These are phyloP conservation scores for Trypethelium eluteriae DNA, from an alignment of 495 filamentous ascomycete species.

Conservation along the genomic window DNA sequence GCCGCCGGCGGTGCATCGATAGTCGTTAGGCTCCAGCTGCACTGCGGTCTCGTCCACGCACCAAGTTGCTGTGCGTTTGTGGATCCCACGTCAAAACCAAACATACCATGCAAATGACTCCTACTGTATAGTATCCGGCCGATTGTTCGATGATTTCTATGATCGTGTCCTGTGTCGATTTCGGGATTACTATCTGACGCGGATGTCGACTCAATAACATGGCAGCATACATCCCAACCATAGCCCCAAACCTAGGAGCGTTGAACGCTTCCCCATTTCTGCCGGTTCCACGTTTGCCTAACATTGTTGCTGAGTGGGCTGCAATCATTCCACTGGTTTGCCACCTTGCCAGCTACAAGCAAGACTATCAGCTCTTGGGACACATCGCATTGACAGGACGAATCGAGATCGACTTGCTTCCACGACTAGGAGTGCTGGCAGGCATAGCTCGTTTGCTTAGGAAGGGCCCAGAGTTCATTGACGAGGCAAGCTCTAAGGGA, in stretches of 20 bases:
- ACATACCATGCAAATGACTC: too few species aligned
- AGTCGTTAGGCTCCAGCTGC: too few species aligned
- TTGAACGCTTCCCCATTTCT: background rate
- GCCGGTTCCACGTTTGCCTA: background rate
- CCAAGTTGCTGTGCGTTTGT: too few species aligned
- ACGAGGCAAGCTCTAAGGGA: background rate
- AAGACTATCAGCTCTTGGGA: background rate
- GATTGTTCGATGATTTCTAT: too few species aligned
- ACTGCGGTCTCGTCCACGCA: too few species aligned
- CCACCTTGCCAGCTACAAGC: slow-evolving; percentile 16
- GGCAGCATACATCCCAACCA: too few species aligned
- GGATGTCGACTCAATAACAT: too few species aligned
- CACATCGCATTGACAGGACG: background rate
- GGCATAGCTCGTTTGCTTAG: background rate
- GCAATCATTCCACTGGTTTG: slow-evolving; percentile 13
- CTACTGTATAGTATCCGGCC: too few species aligned
- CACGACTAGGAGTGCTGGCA: background rate
- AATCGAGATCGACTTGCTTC: background rate
- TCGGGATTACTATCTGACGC: too few species aligned
- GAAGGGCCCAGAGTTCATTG: background rate
- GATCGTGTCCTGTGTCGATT: too few species aligned
- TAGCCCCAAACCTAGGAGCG: background rate
- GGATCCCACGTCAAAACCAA: too few species aligned
- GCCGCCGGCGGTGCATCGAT: too few species aligned
- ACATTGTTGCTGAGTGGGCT: background rate